A percentile compares a stretch with the other conserved stretches of the same genome.
These are phyloP conservation scores for Phytophthora kernoviae DNA, from an alignment of 352 stramenopile species.

Conservation along the genomic window DNA sequence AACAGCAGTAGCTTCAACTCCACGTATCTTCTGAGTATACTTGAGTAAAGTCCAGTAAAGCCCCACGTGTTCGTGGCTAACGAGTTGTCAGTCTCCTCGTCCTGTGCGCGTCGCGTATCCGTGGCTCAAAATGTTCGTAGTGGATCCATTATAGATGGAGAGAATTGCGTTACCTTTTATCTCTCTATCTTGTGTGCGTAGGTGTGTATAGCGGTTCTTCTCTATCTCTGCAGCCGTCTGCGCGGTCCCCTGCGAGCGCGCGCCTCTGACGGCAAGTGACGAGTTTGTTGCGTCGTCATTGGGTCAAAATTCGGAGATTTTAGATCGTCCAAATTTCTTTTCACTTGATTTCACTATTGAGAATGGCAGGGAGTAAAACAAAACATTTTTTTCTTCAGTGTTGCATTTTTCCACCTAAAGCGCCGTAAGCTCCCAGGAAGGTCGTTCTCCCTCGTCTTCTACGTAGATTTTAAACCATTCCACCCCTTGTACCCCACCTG, in stretches of 20 bases:
- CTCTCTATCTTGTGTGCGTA: slow-evolving; percentile 11
- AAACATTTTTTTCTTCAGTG: not conserved
- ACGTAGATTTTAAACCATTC: too few relatives aligned
- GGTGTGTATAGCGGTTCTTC: slow-evolving; percentile 11
- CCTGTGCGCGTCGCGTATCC: slow-evolving; percentile 15
- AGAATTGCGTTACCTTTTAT: slow-evolving; percentile 38
- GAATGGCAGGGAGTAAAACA: not conserved
- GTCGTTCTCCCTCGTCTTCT: not conserved
- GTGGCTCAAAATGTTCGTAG: slow-evolving; percentile 31
- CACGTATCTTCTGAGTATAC: slow-evolving; percentile 33
- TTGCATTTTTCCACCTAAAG: not conserved
- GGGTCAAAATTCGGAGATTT: slow-evolving; percentile 5
- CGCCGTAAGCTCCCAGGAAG: too few relatives aligned
- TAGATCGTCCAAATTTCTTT: too few relatives aligned
- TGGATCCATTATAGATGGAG: slow-evolving; percentile 23
- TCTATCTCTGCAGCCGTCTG: not conserved
- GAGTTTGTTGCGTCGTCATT: slow-evolving; percentile 36
- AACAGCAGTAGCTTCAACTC: slow-evolving; percentile 39
- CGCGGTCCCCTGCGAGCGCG: slow-evolving; percentile 23
- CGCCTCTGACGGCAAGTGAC: slow-evolving; percentile 39
- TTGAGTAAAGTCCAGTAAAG: slow-evolving; percentile 19
- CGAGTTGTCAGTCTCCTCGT: slow-evolving; percentile 26
- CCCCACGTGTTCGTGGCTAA: slow-evolving; percentile 32
- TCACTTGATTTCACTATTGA: not conserved
- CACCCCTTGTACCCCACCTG: not conserved